Conservation (phyloP, 2,329 filamentous ascomycete genomes). For the Colletotrichum karsti region DNA sequence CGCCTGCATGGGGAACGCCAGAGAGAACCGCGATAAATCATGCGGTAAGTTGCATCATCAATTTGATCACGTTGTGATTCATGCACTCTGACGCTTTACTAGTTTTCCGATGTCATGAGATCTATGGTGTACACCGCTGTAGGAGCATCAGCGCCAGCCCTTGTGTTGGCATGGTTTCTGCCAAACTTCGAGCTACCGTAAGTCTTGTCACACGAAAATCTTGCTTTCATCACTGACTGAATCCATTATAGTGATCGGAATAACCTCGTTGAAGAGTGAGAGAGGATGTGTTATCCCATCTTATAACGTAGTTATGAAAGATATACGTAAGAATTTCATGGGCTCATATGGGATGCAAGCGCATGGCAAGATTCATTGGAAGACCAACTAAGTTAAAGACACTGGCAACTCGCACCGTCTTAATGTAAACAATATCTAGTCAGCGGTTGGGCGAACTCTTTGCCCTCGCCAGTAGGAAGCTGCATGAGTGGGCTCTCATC, state of each 20-base stretch:
- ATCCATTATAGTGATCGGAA: not conserved
- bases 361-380: no score
- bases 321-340: not conserved
- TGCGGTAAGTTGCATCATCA: not conserved
- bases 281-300: no score
- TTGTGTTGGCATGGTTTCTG: slow-evolving; percentile 10
- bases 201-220: not conserved
- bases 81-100: not conserved
- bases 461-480: no score
- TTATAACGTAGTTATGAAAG: no score
- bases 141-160: slow-evolving; percentile 11
- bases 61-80: no score
- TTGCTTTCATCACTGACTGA: not conserved
- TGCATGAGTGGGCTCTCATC: no score
- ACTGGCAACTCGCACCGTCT: no score
- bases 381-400: no score
- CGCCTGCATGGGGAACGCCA: slow-evolving; percentile 15
- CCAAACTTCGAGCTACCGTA: slow-evolving; percentile 15
- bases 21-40: slow-evolving; percentile 12
- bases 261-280: not conserved
- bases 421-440: no score
- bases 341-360: no score
- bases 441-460: no score
- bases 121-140: slow-evolving; percentile 12
- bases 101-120: slow-evolving; percentile 21